Base-by-base conservation (phyloP, 305 asterid genomes). In the Rubia balearica region DNA sequence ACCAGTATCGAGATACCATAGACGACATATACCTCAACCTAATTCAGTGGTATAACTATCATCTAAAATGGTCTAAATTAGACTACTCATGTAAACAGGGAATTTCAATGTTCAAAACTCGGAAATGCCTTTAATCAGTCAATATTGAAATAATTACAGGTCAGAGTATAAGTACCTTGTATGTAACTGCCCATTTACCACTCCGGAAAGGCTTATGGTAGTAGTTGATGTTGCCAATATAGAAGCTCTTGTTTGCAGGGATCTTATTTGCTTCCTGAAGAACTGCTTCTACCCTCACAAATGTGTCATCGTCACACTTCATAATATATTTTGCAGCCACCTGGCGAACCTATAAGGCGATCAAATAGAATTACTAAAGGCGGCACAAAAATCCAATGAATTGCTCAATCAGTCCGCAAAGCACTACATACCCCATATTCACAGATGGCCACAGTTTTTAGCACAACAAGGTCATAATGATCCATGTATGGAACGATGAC, bases 171-270 rank as follows among this genome's bases (percentile, higher is more conserved):
- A 21, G 62, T 79, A 88, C 97, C 96, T 89, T 89, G 48, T 87
- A 86, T 24, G 96, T 84, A 65, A 90, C 97, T 17, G 97, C 90
- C 97, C 97, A 90, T 90, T 90, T 90, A 61, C 96, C 97, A 69
- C 89, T 87, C 33, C 96, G 88, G 41, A 79, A 77, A 61, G 97
- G 96, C 84, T 80, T 87, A 73, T 87, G 91, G 75, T 90, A 83
- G 86, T 83, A 90, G 82, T 90, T 90, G 60, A 90, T 86, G 68
- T 90, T 90, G 67, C 97, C 97, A 12, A 90, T 79, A 51, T 88
- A 90, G 64, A 88, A 78, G 79, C 97, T 87, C 75, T 66, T 82
- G 60, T 75, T 73, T 11, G 77, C 79, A 0, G 88, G 82, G 56
- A 85, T 80, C 75, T 84, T 84, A 71, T 83, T 81, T 7, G 93